Evolutionary conservation across 1,284 basidiomycete genomes (phyloP), one percentile per base, ranked within the genome.

Genomic region (Sparassis latifolia): DNA sequence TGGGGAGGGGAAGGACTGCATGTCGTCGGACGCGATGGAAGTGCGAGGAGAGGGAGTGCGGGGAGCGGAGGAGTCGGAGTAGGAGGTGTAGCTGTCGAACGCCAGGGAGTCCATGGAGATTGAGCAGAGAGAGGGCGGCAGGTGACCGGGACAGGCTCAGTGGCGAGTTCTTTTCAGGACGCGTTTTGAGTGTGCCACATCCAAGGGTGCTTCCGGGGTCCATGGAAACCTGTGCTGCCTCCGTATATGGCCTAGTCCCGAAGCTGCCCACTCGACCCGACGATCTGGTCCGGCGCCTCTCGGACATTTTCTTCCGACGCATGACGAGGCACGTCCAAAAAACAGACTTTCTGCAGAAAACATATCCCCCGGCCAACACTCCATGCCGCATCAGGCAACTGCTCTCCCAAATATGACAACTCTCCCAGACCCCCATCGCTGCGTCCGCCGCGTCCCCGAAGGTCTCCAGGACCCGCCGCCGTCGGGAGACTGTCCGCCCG

Each of bases 1-100:
- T 50, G 73, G 65, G 54, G 73, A 69, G 53, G 59, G 62, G 52
- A 68, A 62, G 45, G 59, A 55, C 52, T 60, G 62, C 64, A 76
- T 62, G 64, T 77, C 74, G 55, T 74, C 59, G 41, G 69, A 65
- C 47, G 56, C 61, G 53, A 67, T 50, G 53, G 66, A 65, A 44
- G 64, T 64, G 54, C 69, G 72, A 3, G 85, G 84, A 1, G 84
- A 85, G 2, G 85, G 85, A 0, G 85, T 87, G 52, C 84, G 78
- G 4, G 84, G 85, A 2, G 83, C 77, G 53, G 83, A 79, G 46
- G 77, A 74, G 69, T 82, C 77, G 46, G 78, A 78, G 71, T 79
- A 80, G 58, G 80, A 74, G 54, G 77, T 70, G 68, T 82, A 84
- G 20, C 72, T 67, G 71, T 84, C 82, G 66, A 82, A 84, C 52